Evolutionary conservation across 768 basidiomycete species (phyloP), one percentile per base, ranked within the genome.

Genomic region (Termitomyces sp.): DNA sequence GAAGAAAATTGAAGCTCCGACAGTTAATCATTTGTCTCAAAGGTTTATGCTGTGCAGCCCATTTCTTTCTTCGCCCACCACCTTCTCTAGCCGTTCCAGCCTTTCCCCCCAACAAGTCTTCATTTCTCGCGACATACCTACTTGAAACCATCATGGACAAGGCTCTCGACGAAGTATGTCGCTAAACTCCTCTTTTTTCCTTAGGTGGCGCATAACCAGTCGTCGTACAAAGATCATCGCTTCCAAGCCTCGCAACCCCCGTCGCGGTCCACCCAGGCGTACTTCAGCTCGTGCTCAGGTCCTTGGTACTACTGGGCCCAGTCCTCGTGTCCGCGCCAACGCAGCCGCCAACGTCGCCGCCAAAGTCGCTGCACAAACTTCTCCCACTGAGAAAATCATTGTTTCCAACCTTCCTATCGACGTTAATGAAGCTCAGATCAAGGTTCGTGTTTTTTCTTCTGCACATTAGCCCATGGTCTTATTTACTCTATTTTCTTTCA

Each of bases 381-480:
- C 81, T 49, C 69, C 78, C 6, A 80, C 92, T 1, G 87, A 91
- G 71, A 98, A 98, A 78, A 95, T 98, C 65, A 93, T 98, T 66
- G 93, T 99, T 56, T 93, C 91, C 63, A 95, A 95, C 72, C 86
- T 99, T 47, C 96, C 96, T 34, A 69, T 72, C 7, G 96, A 99
- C 69, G 96, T 99, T 55, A 96, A 93, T 65, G 95, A 98, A 71
- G 76, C 80, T 18, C 93, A 97, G 74, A 86, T 99, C 74, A 92
- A 90, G 84, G 97, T 98, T 61, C 61, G 83, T 77, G 31, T 2
- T 30, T 37, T 34, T 37, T 33, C 33, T 48, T 2, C n/a, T 9
- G 18, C 1, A 24, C n/a, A 37, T 44, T 37, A 18, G 16, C n/a
- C 12, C 31, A 20, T 8, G 51, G 56, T 16, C 58, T 46, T 18